Evolutionary conservation across 352 stramenopile genomes (phyloP), one percentile per base, ranked within the genome.

Genomic region (Plasmopara viticola): DNA sequence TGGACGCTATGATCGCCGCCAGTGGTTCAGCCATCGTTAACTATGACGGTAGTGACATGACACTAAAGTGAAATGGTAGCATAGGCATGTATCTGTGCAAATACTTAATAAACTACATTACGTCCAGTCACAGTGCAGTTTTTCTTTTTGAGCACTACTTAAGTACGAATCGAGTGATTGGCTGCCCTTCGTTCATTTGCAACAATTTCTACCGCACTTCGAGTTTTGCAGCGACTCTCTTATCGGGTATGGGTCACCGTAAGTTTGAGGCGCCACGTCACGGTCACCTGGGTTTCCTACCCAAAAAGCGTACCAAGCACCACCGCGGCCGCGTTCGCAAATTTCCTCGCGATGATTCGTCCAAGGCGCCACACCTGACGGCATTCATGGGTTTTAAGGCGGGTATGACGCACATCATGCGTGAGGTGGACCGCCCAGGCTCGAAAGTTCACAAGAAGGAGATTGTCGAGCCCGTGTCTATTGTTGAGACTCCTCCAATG

Each of bases 311-410:
- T 43, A 99, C 95, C 81, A 98, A 98, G 80, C 95, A 99, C 90
- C 97, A 99, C 87, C 85, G 84, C 58, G 97, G 97, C 65, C 95
- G 97, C 72, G 94, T 99, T 81, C 90, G 96, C 67, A 98, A 97
- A 68, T 99, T 99, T 94, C 97, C 97, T 34, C 94, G 87, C 66
- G 97, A 99, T 75, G 96, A 99, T 67, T 71, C 86, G 35, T 87
- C 88, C 60, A 98, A 98, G 81, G 80, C 86, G 51, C 80, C 80
- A 58, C 97, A 99, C 79, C 89, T 99, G 33, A 99, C 97, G 44
- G 97, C 97, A 58, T 99, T 99, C 87, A 98, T 99, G 84, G 97
- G 90, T 72, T 99, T 98, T 95, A 99, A 99, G 91, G 97, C 97
- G 56, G 97, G 97, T 70, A 99, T 99, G 97, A 99, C 97, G 56